Evolutionary conservation across 2,329 filamentous ascomycete species (phyloP), one percentile per base, ranked within the genome.

Genomic region (Rhynchosporium secalis): DNA sequence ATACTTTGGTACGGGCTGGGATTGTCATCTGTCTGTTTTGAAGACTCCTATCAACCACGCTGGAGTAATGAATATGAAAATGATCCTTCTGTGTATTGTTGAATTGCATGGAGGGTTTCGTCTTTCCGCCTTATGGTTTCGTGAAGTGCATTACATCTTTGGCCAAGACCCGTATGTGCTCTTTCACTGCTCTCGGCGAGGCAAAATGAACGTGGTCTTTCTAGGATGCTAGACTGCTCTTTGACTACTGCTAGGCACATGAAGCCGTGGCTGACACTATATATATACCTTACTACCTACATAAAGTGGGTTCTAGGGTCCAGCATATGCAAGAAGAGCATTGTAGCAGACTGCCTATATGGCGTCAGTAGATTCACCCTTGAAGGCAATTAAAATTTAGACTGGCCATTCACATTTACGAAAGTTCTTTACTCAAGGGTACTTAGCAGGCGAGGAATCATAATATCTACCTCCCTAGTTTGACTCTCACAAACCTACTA

Each of bases 11-110:
- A 45, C 43, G 20, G 46, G 15, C 15, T 36, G 33, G 33, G 33
- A 36, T 10, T 36, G 33, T 36, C 33, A 36, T 10, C 5, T 36
- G 47, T 51, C 47, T 20, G 31, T 38, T 6, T 26, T 26, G 4
- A 4, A 20, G 51, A 20, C 10, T 41, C 28, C 28, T 41, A 54
- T 54, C 36, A 54, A 28, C 13, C 20, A 36, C 45, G 31, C 58
- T 56, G 60, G 57, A 60, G 56, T 65, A 58, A 62, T 48, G 56
- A 58, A 62, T 58, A 62, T 59, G 63, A 57, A 56, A 48, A 56
- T 43, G 56, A 58, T 62, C 54, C 45, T 65, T 36, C 33, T 36
- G 5, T 36, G 6, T 36, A 36, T 36, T 5, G 9, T 36, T 36
- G 33, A 10, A 5, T 10, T 36, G 20, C 20, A 20, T 20, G 20